A percentile compares a stretch with the other conserved stretches of the same genome.
Evolutionary conservation across 257 asterid species (phyloP).

Genomic region (Nicotiana tabacum): DNA sequence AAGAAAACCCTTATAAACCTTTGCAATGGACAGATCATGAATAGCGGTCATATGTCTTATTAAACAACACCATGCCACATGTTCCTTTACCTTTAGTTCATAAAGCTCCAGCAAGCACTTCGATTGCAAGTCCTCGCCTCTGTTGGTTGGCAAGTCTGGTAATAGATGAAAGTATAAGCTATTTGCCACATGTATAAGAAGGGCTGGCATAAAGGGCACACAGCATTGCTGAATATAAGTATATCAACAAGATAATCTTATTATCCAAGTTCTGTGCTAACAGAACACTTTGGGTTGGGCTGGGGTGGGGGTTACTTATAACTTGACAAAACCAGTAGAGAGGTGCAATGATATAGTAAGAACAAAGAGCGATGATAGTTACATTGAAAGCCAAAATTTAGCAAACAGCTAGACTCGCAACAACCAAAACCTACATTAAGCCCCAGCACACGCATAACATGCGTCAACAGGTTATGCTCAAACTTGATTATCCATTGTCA

Average conservation of each 20-base stretch:
- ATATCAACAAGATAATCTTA: not conserved
- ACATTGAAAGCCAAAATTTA: not conserved
- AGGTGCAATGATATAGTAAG: not conserved
- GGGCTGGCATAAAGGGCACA: not conserved
- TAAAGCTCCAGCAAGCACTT: conserved; percentile 96
- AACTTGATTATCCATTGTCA: not conserved
- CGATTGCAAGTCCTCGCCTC: conserved; percentile 96
- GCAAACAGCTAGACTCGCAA: not conserved
- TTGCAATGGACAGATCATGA: not conserved
- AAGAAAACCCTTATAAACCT: not conserved
- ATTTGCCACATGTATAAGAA: not conserved
- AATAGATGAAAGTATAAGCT: conserved; percentile 17
- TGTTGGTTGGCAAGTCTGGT: conserved; percentile 82
- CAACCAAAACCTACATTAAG: not conserved
- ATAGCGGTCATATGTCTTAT: not conserved
- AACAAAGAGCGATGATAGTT: not conserved
- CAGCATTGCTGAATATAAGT: not conserved
- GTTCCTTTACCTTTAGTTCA: conserved; percentile 76
- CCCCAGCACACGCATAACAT: not conserved
- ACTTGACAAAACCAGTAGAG: not conserved
- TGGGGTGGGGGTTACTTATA: not conserved
- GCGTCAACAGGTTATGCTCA: not conserved
- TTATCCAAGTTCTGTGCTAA: not conserved
- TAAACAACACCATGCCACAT: not conserved
- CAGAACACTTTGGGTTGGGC: not conserved